These are phyloP conservation scores for Hebeloma cylindrosporum DNA, from an alignment of 768 basidiomycete species.

Conservation along the genomic window DNA sequence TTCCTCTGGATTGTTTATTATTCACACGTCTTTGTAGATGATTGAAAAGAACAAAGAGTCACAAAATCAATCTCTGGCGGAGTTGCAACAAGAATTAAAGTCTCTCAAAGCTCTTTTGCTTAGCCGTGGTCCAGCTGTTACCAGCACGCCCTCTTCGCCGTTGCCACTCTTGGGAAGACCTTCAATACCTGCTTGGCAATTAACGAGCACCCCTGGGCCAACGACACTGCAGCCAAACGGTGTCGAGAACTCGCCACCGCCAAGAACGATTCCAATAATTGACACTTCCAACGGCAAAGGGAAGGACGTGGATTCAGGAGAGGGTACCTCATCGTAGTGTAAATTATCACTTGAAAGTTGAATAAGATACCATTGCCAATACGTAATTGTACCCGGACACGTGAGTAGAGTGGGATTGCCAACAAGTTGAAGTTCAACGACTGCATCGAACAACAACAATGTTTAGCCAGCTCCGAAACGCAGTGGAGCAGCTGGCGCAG, in stretches of 20 bases:
- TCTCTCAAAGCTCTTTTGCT: slow-evolving; percentile 89
- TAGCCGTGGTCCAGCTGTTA: slow-evolving; percentile 57
- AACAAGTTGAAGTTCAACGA: neutral
- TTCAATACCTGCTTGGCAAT: slow-evolving; percentile 90
- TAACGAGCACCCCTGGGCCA: slow-evolving; percentile 41
- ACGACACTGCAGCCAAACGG: slow-evolving; percentile 23
- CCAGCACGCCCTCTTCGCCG: slow-evolving; percentile 52
- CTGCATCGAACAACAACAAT: slow-evolving; percentile 33
- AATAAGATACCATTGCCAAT: too few species aligned
- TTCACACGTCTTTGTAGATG: slow-evolving; percentile 57
- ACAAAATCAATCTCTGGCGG: slow-evolving; percentile 78
- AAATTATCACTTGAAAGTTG: neutral
- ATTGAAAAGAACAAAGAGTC: slow-evolving; percentile 89
- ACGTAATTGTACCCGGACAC: neutral
- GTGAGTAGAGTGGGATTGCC: slow-evolving; percentile 1
- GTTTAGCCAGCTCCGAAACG: slow-evolving; percentile 75
- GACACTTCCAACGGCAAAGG: slow-evolving; percentile 48
- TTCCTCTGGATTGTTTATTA: neutral
- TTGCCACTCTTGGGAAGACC: slow-evolving; percentile 57
- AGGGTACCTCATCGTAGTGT: slow-evolving; percentile 4
- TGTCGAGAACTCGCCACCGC: slow-evolving; percentile 15
- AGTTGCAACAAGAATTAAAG: slow-evolving; percentile 92
- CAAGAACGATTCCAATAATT: neutral
- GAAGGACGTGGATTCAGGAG: slow-evolving; percentile 40
- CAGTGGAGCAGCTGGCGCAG: slow-evolving; percentile 68